A percentile compares a stretch with the other conserved stretches of the same genome.
phyloP scores from a whole-genome alignment of 2,329 filamentous ascomycete genomes.

The Beauveria asiatica region DNA sequence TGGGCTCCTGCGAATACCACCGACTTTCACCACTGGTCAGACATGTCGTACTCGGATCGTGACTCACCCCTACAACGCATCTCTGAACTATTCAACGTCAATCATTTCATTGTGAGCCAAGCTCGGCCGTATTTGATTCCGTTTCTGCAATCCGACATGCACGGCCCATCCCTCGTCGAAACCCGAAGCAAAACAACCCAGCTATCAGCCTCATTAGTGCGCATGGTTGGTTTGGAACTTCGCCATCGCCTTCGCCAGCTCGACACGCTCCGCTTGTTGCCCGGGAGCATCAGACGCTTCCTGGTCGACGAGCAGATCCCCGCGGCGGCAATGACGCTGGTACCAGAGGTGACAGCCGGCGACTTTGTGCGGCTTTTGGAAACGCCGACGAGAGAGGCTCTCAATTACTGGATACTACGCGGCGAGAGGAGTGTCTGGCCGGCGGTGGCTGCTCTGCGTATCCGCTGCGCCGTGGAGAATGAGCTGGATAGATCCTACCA shows the following conservation, averaged over 20 bases:
- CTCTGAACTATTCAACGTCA: constrained; percentile 81
- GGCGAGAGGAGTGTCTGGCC: constrained; percentile 91
- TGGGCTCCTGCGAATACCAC: constrained; percentile 58
- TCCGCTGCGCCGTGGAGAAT: constrained; percentile 77
- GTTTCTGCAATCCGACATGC: constrained; percentile 73
- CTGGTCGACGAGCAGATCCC: constrained; percentile 77
- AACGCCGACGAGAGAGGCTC: constrained; percentile 63
- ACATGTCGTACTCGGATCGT: constrained; percentile 55
- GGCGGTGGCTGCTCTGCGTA: constrained; percentile 69
- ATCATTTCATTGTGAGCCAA: constrained; percentile 92
- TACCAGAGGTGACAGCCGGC: constrained; percentile 63
- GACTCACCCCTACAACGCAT: constrained; percentile 61
- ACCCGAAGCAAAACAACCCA: constrained; percentile 50
- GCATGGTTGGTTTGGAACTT: constrained; percentile 66
- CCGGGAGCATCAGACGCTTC: constrained; percentile 61
- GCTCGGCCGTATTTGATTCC: constrained; percentile 83
- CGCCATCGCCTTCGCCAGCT: constrained; percentile 75
- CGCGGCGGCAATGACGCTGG: constrained; percentile 68
- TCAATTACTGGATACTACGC: constrained; percentile 77
- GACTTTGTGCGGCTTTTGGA: constrained; percentile 79
- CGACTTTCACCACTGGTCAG: constrained; percentile 60
- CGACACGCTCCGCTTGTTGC: constrained; percentile 66
- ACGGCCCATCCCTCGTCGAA: constrained; percentile 58
- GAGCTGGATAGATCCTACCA: constrained; percentile 84
- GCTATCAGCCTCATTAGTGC: constrained; percentile 49